Conservation (phyloP, 768 basidiomycete genomes). For the Lactifluus subvellereus region DNA sequence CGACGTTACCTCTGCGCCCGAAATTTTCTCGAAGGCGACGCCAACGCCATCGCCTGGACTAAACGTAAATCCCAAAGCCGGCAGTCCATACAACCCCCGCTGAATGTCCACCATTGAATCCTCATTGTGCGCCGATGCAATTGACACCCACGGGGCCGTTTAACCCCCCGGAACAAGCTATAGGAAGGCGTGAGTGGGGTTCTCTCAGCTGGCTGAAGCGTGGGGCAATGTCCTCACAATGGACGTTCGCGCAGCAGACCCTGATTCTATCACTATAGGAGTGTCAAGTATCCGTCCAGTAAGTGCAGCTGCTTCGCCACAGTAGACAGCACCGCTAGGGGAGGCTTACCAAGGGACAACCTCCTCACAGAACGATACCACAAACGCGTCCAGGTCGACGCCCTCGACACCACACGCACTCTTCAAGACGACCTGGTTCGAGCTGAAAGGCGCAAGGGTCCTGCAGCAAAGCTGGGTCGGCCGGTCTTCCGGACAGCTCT, state of each 20-base stretch:
- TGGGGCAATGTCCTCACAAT: background rate
- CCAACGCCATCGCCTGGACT: background rate
- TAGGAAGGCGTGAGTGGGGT: background rate
- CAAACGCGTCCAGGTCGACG: background rate
- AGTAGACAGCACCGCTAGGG: background rate
- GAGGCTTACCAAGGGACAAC: background rate
- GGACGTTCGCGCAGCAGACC: background rate
- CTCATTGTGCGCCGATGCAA: background rate
- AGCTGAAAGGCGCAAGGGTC: background rate
- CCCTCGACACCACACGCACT: background rate
- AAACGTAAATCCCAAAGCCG: background rate
- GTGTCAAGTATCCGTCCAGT: background rate
- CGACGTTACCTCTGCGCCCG: background rate
- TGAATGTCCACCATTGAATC: background rate
- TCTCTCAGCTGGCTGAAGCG: background rate
- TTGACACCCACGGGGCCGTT: slow-evolving; percentile 2
- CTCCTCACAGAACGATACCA: background rate
- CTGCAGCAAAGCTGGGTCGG: background rate
- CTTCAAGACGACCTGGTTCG: background rate
- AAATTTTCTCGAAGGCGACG: slow-evolving; percentile 1
- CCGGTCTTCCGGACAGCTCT: background rate
- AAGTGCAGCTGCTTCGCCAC: background rate
- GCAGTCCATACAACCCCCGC: background rate
- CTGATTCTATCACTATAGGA: background rate
- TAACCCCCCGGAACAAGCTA: background rate